Conservation (phyloP, 768 basidiomycete genomes). For the Cystofilobasidium macerans region DNA sequence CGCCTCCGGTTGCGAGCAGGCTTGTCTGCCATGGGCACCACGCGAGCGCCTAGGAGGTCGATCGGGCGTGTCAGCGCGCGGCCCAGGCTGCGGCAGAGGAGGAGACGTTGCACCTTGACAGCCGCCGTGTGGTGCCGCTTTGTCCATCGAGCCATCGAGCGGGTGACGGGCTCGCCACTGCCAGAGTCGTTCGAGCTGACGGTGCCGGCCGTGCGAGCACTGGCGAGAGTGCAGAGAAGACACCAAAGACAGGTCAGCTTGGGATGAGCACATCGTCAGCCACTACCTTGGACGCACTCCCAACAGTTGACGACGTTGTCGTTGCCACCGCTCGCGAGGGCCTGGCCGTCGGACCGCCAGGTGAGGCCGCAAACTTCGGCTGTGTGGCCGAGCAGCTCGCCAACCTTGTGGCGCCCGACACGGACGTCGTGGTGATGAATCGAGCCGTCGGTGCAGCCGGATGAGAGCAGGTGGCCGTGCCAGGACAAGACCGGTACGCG, state of each 20-base stretch:
- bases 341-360: constrained; percentile 37
- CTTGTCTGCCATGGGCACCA: constrained; percentile 97
- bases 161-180: constrained; percentile 12
- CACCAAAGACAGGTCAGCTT: not conserved
- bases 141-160: constrained; percentile 60
- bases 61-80: not conserved
- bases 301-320: constrained; percentile 98
- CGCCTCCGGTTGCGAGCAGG: constrained; percentile 83
- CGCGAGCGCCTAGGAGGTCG: constrained; percentile 58
- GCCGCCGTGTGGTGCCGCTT: constrained; percentile 86
- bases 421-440: constrained; percentile 97
- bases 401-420: constrained; percentile 72
- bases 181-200: constrained; percentile 28
- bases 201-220: constrained; percentile 36
- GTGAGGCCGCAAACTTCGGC: constrained; percentile 52
- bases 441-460: constrained; percentile 84
- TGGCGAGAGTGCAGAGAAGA: constrained; percentile 16
- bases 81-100: not conserved
- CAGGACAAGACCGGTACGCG: constrained; percentile 78
- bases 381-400: constrained; percentile 76
- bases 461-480: constrained; percentile 73
- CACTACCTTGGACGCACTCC: constrained; percentile 68
- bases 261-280: constrained; percentile 38
- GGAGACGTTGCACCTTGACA: constrained; percentile 39
- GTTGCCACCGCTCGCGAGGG: constrained; percentile 83